A percentile compares a stretch with the other conserved stretches of the same genome.
Evolutionary conservation across 768 basidiomycete genomes (phyloP).

Genomic region (Mycena maculata): DNA sequence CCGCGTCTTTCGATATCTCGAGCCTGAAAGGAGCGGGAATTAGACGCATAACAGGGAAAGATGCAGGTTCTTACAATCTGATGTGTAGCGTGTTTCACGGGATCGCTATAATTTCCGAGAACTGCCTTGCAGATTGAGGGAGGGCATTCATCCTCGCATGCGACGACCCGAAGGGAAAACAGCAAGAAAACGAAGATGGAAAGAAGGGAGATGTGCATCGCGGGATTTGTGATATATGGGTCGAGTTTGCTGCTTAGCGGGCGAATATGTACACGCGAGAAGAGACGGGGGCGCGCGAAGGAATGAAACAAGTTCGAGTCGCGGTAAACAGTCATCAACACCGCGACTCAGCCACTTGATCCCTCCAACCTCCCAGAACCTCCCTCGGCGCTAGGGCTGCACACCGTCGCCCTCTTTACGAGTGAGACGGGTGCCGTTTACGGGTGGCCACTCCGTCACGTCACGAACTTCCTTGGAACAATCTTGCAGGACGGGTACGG

Average conservation of each 20-base stretch:
- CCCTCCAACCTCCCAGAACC: no score
- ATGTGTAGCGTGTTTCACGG: slow-evolving; percentile 52
- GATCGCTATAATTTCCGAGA: slow-evolving; percentile 59
- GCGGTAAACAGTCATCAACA: neutral
- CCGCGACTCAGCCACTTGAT: slow-evolving; percentile 14
- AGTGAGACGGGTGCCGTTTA: no score
- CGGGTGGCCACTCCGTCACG: no score
- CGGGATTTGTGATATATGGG: neutral
- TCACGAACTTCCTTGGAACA: no score
- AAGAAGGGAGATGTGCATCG: slow-evolving; percentile 34
- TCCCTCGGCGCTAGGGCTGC: no score
- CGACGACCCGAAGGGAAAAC: slow-evolving; percentile 54
- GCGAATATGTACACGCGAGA: no score
- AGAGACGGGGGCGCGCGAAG: neutral
- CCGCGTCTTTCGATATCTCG: slow-evolving; percentile 22
- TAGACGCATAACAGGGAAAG: slow-evolving; percentile 19
- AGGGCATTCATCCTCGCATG: slow-evolving; percentile 82
- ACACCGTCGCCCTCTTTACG: no score
- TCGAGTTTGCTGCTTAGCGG: slow-evolving; percentile 18
- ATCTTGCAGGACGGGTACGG: no score
- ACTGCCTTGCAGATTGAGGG: slow-evolving; percentile 67
- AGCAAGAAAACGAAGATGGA: slow-evolving; percentile 40
- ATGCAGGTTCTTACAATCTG: slow-evolving; percentile 53
- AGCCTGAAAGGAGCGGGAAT: slow-evolving; percentile 17
- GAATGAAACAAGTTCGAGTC: neutral